Evolutionary conservation across 768 basidiomycete species (phyloP), one percentile per base, ranked within the genome.

Genomic region (Leccinum incarnatum): DNA sequence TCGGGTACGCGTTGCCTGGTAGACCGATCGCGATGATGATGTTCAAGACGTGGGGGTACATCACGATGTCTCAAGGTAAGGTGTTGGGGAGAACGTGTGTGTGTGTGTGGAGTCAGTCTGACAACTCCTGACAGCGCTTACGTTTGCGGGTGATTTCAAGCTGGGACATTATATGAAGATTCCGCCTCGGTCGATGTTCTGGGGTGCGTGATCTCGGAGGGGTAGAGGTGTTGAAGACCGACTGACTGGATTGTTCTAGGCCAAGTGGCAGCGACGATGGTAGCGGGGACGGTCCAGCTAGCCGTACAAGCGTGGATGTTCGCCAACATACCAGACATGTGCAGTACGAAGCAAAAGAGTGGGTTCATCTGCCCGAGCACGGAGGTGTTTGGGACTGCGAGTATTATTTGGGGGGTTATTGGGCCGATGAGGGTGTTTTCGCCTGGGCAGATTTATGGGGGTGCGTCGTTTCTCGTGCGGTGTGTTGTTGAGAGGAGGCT

Each of bases 361-460:
- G 81, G 82, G 21, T 91, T 91, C 71, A 86, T 83, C 54, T 92
- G 90, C 69, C 88, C 90, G 0, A 71, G 58, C 14, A 87, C 87
- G 6, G 77, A 85, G 59, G 87, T 90, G 6, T 92, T 93, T 70
- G 89, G 88, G 37, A 89, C 88, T 2, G 91, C 91, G 23, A 85
- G 83, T 58, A 82, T 93, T 60, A 82, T 93, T 62, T 91, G 86
- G 86, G 89, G 92, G 60, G 88, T 90, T 61, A 89, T 94, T 56
- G 90, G 91, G 2, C 92, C 91, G 5, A 76, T 74, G 32, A 78
- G 83, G 19, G 80, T 85, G 68, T 93, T 89, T 78, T 88, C 83
- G 2, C 50, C 75, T 17, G 89, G 88, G 11, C 81, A 83, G 67
- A 75, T 85, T 17, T 88, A 88, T 71, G 80, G 80, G 58, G 77